These are phyloP conservation scores for Cicer bijugum DNA, from an alignment of 306 rosid species.

Conservation along the genomic window DNA sequence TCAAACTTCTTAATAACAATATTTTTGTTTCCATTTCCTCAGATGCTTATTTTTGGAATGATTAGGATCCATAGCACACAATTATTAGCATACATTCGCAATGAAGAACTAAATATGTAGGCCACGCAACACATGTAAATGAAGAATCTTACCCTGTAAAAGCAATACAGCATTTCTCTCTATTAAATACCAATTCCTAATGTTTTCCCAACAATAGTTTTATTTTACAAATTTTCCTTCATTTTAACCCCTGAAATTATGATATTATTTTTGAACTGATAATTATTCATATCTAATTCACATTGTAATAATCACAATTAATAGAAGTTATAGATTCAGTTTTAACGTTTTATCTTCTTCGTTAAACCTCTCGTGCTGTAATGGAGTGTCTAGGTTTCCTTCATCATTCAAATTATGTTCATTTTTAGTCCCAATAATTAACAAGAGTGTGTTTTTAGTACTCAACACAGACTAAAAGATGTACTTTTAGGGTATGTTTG, in stretches of 20 bases:
- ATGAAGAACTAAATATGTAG: not conserved
- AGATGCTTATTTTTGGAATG: not conserved
- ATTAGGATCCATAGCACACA: constrained; percentile 2
- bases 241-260: not conserved
- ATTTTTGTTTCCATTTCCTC: not conserved
- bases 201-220: not conserved
- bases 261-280: not conserved
- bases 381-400: not conserved
- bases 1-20: not conserved
- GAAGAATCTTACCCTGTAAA: not conserved
- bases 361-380: not conserved
- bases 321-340: not conserved
- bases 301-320: not conserved
- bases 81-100: not conserved
- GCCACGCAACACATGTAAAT: not conserved
- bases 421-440: not conserved
- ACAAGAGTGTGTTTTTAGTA: not conserved
- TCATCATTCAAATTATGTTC: not conserved
- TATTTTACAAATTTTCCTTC: no score
- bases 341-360: not conserved
- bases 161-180: not conserved
- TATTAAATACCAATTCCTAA: not conserved
- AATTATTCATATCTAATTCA: not conserved
- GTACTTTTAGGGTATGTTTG: no score
- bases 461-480: not conserved